These are phyloP conservation scores for Syncephalastrum monosporum DNA, from an alignment of 371 early-diverging fungal genomes.

Conservation along the genomic window DNA sequence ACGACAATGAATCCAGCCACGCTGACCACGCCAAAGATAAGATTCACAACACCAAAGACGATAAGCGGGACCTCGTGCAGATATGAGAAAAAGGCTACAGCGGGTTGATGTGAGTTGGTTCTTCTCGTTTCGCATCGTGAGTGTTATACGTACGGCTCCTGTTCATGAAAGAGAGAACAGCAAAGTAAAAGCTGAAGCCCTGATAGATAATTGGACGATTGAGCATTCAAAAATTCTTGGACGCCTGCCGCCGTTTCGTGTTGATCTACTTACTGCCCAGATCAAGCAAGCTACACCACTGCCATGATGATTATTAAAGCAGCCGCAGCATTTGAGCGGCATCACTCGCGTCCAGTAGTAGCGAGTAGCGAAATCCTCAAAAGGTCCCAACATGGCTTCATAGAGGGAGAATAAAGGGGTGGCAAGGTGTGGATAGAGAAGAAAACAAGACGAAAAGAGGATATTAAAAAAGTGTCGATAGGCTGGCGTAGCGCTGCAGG, in stretches of 20 bases:
- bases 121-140: background rate
- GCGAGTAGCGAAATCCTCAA: constrained; percentile 15
- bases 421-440: too few species aligned
- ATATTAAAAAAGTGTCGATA: too few species aligned
- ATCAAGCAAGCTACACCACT: constrained; percentile 22
- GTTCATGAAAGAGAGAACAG: constrained; percentile 25
- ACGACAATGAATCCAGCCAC: constrained; percentile 16
- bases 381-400: background rate
- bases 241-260: background rate
- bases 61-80: constrained; percentile 22
- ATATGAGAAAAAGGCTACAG: constrained; percentile 30
- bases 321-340: constrained; percentile 24
- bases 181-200: constrained; percentile 37
- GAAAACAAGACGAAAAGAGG: background rate
- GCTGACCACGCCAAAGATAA: constrained; percentile 27
- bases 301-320: constrained; percentile 25
- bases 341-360: constrained; percentile 17
- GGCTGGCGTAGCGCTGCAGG: background rate
- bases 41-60: constrained; percentile 27
- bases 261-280: constrained; percentile 25
- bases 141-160: constrained; percentile 23
- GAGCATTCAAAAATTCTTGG: too few species aligned
- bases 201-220: constrained; percentile 4
- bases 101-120: background rate
- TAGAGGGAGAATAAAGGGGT: background rate